Conservation (phyloP, 345 rosid genomes). For the Euphorbia lathyris region DNA sequence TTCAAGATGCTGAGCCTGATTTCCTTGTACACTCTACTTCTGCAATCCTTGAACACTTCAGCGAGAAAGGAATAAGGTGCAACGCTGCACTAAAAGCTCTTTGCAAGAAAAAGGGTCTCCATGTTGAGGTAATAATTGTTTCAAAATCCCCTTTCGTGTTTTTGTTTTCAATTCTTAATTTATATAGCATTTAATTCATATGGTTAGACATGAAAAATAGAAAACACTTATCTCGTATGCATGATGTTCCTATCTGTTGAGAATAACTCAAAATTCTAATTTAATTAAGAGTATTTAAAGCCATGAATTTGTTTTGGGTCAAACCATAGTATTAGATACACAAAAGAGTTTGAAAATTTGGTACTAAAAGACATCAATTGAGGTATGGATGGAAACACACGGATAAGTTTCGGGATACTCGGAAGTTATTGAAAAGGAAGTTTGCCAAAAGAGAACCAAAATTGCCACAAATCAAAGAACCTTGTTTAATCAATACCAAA, state of each 20-base stretch:
- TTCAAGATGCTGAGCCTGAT: constrained; percentile 94
- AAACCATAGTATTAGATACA: too few relatives aligned
- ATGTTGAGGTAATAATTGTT: constrained; percentile 52
- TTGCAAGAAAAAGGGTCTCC: constrained; percentile 87
- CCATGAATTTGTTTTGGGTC: too few relatives aligned
- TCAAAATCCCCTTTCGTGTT: neutral
- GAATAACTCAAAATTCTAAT: too few relatives aligned
- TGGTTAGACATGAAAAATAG: neutral
- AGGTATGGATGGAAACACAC: too few relatives aligned
- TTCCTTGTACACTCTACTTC: constrained; percentile 61
- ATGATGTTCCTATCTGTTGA: neutral
- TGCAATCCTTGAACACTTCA: constrained; percentile 63
- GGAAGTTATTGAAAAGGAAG: too few relatives aligned
- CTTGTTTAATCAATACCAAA: too few relatives aligned
- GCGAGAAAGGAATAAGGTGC: constrained; percentile 55
- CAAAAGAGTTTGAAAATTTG: too few relatives aligned
- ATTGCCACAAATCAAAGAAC: too few relatives aligned
- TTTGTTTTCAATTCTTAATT: neutral
- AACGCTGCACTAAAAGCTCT: constrained; percentile 72
- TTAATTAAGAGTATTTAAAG: too few relatives aligned
- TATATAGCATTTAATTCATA: neutral
- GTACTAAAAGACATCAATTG: too few relatives aligned
- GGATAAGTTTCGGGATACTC: too few relatives aligned
- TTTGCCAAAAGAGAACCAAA: too few relatives aligned
- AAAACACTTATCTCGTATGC: neutral